phyloP scores from a whole-genome alignment of 2,329 filamentous ascomycete genomes.

The Penicillium sp. region DNA sequence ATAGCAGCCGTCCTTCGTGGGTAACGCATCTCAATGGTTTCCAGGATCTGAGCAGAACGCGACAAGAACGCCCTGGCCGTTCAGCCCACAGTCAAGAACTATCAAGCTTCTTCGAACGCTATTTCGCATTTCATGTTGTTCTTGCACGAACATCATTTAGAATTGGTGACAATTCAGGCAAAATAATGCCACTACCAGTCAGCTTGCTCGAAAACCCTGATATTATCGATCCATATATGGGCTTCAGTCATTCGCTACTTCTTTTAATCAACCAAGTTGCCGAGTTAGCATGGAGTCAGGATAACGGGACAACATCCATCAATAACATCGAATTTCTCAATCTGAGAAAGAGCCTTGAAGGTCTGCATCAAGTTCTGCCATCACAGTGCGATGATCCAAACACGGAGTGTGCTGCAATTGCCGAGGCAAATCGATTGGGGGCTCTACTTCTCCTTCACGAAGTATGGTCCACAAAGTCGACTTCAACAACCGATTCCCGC shows the following conservation, averaged over 20 bases:
- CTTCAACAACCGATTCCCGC: neutral
- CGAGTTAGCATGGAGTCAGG: slow-evolving; percentile 21
- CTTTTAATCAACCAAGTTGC: slow-evolving; percentile 28
- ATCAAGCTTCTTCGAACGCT: slow-evolving; percentile 29
- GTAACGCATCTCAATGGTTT: slow-evolving; percentile 32
- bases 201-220: slow-evolving; percentile 18
- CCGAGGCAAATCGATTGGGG: slow-evolving; percentile 29
- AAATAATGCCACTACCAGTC: neutral
- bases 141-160: slow-evolving; percentile 31
- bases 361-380: slow-evolving; percentile 17
- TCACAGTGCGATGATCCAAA: slow-evolving; percentile 5
- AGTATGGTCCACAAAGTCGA: slow-evolving; percentile 12
- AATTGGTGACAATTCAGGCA: slow-evolving; percentile 5
- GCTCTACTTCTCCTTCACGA: slow-evolving; percentile 28
- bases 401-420: slow-evolving; percentile 25
- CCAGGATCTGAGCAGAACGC: slow-evolving; percentile 20
- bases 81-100: slow-evolving; percentile 24
- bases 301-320: neutral
- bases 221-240: slow-evolving; percentile 31
- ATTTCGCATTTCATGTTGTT: slow-evolving; percentile 34
- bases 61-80: slow-evolving; percentile 15
- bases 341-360: slow-evolving; percentile 6
- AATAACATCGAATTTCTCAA: neutral
- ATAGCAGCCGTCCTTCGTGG: slow-evolving; percentile 32
- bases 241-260: slow-evolving; percentile 29